Base-by-base conservation (phyloP, 495 filamentous ascomycete genomes). In the Penicillium goetzii region DNA sequence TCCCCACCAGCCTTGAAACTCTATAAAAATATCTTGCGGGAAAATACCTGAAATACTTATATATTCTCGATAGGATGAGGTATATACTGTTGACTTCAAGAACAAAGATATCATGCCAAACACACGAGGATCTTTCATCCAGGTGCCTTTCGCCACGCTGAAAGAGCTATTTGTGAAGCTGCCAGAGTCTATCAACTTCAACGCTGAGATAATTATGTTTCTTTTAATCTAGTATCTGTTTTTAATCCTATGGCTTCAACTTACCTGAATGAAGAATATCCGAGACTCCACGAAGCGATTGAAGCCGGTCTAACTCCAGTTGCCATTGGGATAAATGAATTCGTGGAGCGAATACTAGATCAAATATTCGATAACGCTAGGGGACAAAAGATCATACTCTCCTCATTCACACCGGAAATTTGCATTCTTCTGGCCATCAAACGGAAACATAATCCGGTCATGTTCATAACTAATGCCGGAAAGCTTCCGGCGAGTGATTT, bases 381-480 rank as follows among this genome's bases (percentile, higher is more conserved):
- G 19, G 55, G 63, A 11, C 72, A 78, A 9, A 60, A 56, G 12
- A 80, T 82, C 12, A 68, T 80, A 3, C 62, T 83, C 14, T 77
- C 76, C 2, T 76, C 79, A 0, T 82, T 82, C 59, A 80, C 64
- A 38, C 77, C 80, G 9, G 78, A 82, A 41, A 40, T 82, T 21
- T 81, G 78, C 62, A 78, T 81, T 17, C 65, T 80, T 4, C 64
- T 80, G 1, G 59, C 70, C 0, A 47, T 64, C 30, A 83, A 82
- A 61, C 78, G 82, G 63, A 52, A 66, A 12, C 63, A 43, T 9
- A 80, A 75, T 52, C 76, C 80, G 4, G 68, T 81, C 26, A 61
- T 81, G n/a, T 79, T 81, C 55, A 64, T 78, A 43, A 75, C 59
- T 25, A 71, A 81, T 58, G 69, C 78, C 12, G 72, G 69, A 34